Evolutionary conservation across 352 stramenopile species (phyloP).

Genomic region (Lagenidium sp.): DNA sequence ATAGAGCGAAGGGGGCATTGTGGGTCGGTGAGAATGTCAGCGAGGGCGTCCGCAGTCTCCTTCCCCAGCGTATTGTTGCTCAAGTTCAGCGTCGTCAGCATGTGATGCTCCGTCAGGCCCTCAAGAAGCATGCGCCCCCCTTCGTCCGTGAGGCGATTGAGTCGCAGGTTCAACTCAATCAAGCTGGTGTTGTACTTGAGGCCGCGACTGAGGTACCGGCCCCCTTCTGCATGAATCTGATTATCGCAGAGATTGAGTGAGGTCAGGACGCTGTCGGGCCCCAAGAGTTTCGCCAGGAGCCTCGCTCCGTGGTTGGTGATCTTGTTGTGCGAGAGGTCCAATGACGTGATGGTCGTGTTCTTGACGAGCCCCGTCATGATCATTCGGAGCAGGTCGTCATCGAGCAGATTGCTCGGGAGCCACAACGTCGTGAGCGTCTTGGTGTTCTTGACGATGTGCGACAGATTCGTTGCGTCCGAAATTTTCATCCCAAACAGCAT

Average conservation of each 20-base stretch:
- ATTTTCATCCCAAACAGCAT: slow-evolving; percentile 96
- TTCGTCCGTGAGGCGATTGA: slow-evolving; percentile 91
- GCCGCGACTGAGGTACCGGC: slow-evolving; percentile 84
- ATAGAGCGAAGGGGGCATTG: slow-evolving; percentile 50
- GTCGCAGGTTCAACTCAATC: slow-evolving; percentile 82
- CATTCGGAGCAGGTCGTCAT: slow-evolving; percentile 91
- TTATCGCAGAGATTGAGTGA: slow-evolving; percentile 89
- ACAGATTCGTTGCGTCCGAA: slow-evolving; percentile 85
- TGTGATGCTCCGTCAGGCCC: slow-evolving; percentile 58
- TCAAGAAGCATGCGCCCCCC: slow-evolving; percentile 85
- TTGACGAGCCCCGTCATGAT: slow-evolving; percentile 91
- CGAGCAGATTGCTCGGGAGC: slow-evolving; percentile 85
- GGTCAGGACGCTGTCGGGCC: slow-evolving; percentile 83
- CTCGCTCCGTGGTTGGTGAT: slow-evolving; percentile 90
- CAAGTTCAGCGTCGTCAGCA: slow-evolving; percentile 73
- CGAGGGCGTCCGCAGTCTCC: slow-evolving; percentile 61
- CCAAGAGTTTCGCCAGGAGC: slow-evolving; percentile 87
- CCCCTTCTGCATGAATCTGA: slow-evolving; percentile 89
- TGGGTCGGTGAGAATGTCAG: slow-evolving; percentile 62
- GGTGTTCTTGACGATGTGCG: slow-evolving; percentile 78
- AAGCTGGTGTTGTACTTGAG: slow-evolving; percentile 87
- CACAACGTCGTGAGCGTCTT: slow-evolving; percentile 85
- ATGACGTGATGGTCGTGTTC: slow-evolving; percentile 88
- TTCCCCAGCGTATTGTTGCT: slow-evolving; percentile 75
- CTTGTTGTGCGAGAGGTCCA: slow-evolving; percentile 94